These are phyloP conservation scores for Mercurialis annua DNA, from an alignment of 345 rosid genomes.

Conservation along the genomic window DNA sequence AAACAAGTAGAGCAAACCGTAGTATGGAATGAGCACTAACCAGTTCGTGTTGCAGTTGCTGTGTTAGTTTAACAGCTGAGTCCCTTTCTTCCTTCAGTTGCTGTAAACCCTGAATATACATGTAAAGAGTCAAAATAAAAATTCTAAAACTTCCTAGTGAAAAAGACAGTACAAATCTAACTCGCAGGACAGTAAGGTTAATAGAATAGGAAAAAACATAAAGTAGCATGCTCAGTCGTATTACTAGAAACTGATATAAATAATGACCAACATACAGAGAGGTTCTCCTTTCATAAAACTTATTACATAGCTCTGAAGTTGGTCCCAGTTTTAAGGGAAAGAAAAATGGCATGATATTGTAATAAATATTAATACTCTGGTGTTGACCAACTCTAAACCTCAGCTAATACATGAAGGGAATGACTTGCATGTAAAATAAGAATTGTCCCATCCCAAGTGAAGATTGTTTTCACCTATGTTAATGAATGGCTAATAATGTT, in stretches of 20 bases:
- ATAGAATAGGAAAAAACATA: not conserved
- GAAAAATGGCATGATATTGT: not conserved
- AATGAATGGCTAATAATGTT: not conserved
- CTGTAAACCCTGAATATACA: conserved; percentile 52
- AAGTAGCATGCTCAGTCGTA: not conserved
- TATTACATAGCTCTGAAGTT: not conserved
- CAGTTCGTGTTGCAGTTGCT: conserved; percentile 81
- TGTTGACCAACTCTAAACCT: not conserved
- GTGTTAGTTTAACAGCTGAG: conserved; percentile 63
- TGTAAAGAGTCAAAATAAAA: not conserved
- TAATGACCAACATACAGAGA: not conserved
- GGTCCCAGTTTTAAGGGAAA: not conserved
- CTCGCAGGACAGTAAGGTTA: not conserved
- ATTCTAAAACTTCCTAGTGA: not conserved
- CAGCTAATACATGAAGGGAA: not conserved
- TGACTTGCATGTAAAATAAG: not conserved
- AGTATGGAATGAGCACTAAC: conserved; percentile 29
- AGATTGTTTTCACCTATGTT: not conserved
- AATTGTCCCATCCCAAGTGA: not conserved
- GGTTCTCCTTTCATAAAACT: not conserved
- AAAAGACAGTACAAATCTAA: not conserved
- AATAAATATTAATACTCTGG: not conserved
- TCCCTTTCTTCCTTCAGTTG: conserved; percentile 80
- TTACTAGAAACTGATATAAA: not conserved
- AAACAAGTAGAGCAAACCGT: not conserved